Conservation (phyloP, 164 flowering plant genomes). For the Buxus sempervirens region DNA sequence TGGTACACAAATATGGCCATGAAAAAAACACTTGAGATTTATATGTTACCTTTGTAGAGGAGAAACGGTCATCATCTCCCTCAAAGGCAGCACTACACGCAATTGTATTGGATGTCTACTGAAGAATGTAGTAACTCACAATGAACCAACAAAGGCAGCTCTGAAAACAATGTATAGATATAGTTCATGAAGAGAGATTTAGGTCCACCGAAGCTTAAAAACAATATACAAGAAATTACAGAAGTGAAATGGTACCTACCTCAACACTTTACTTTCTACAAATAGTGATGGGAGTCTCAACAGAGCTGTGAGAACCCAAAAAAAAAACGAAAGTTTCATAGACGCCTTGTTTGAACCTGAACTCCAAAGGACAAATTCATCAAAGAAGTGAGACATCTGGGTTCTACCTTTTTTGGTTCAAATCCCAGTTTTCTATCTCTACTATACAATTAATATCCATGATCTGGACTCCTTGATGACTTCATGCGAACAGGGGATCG, state of each 20-base stretch:
- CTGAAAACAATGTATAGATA: constrained; percentile 17
- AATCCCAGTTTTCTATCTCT: constrained; percentile 36
- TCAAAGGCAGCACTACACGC: constrained; percentile 31
- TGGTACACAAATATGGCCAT: neutral
- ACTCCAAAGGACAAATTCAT: constrained; percentile 36
- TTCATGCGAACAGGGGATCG: constrained; percentile 69
- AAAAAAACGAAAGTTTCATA: constrained; percentile 38
- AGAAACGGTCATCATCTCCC: constrained; percentile 23
- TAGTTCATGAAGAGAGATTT: constrained; percentile 15
- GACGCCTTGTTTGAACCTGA: constrained; percentile 30
- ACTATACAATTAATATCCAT: constrained; percentile 38
- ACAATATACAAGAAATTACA: constrained; percentile 24
- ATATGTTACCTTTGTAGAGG: constrained; percentile 35
- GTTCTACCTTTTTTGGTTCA: constrained; percentile 64
- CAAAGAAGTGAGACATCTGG: constrained; percentile 26
- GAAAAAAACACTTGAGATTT: constrained; percentile 1
- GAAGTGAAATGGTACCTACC: constrained; percentile 56
- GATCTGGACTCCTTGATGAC: constrained; percentile 66
- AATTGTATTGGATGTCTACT: constrained; percentile 22
- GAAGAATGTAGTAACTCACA: constrained; percentile 13
- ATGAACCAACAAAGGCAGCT: constrained; percentile 10
- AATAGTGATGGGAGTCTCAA: constrained; percentile 57
- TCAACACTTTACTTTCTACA: constrained; percentile 48
- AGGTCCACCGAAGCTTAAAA: constrained; percentile 20
- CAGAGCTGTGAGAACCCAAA: constrained; percentile 62